These are phyloP conservation scores for Kazachstania sp. DNA, from an alignment of 1,139 yeast species.

Conservation along the genomic window DNA sequence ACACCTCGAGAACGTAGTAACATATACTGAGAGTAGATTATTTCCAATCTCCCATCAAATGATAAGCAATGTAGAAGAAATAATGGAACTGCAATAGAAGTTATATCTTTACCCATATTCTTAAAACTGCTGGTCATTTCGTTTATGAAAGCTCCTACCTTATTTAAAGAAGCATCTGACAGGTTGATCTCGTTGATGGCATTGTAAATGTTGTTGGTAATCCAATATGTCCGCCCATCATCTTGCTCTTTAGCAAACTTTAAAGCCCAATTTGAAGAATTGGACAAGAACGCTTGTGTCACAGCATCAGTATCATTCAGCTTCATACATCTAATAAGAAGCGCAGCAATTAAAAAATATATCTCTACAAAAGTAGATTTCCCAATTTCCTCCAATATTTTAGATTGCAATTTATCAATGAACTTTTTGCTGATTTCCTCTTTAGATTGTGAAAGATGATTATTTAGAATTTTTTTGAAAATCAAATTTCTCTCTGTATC, in stretches of 20 bases:
- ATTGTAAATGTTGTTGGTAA: conserved; percentile 12
- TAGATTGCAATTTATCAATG: conserved; percentile 5
- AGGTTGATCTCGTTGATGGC: neutral
- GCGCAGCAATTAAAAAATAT: conserved; percentile 13
- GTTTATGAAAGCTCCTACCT: neutral
- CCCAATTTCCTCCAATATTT: conserved; percentile 4
- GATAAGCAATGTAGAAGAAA: conserved; percentile 31
- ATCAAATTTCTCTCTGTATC: conserved; percentile 7
- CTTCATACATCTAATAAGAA: conserved; percentile 4
- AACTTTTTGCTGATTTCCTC: conserved; percentile 15
- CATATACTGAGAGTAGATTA: conserved; percentile 31
- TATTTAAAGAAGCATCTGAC: neutral
- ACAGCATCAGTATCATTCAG: neutral
- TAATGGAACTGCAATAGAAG: conserved; percentile 20
- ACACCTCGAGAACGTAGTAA: conserved; percentile 24
- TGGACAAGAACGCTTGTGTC: conserved; percentile 1
- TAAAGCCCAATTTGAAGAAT: neutral
- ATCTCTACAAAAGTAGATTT: conserved; percentile 5
- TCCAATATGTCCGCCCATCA: conserved; percentile 11
- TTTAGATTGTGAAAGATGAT: conserved; percentile 22
- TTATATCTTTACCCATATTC: neutral
- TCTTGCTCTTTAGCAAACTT: conserved; percentile 1
- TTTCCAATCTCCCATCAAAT: conserved; percentile 16
- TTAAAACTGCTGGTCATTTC: neutral
- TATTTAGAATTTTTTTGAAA: conserved; percentile 22